Evolutionary conservation across 2,329 filamentous ascomycete species (phyloP).

Genomic region (Xylaria digitata): DNA sequence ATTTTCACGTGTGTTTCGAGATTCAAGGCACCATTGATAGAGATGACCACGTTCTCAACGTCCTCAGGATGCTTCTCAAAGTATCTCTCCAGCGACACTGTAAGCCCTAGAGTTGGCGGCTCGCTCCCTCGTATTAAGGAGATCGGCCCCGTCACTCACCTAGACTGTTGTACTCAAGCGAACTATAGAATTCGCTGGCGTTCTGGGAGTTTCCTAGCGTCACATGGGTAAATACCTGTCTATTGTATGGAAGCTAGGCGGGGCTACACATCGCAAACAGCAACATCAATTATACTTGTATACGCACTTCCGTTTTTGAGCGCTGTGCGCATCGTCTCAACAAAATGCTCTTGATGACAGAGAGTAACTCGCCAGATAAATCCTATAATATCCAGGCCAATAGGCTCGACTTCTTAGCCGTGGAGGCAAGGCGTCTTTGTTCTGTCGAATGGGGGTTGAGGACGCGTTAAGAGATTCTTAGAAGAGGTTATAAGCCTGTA

Average conservation of each 20-base stretch:
- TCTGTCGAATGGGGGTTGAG: not conserved
- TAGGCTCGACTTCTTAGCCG: slow-evolving; percentile 44
- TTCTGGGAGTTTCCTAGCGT: slow-evolving; percentile 61
- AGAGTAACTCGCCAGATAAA: slow-evolving; percentile 46
- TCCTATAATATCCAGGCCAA: slow-evolving; percentile 48
- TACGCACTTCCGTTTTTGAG: slow-evolving; percentile 49
- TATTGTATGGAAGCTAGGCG: not conserved
- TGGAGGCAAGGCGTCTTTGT: slow-evolving; percentile 43
- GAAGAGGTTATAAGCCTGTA: not conserved
- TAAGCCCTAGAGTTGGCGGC: not conserved
- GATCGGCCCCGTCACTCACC: slow-evolving; percentile 6
- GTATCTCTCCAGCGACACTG: slow-evolving; percentile 63
- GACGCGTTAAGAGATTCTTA: not conserved
- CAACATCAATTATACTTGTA: not conserved
- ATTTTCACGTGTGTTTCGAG: slow-evolving; percentile 51
- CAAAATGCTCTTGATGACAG: slow-evolving; percentile 53
- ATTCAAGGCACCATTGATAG: slow-evolving; percentile 64
- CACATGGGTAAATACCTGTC: not conserved
- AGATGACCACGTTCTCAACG: slow-evolving; percentile 65
- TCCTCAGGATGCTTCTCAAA: slow-evolving; percentile 68
- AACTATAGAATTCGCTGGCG: slow-evolving; percentile 66
- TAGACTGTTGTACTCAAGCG: slow-evolving; percentile 61
- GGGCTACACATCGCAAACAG: not conserved
- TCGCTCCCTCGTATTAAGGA: not conserved
- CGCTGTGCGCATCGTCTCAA: slow-evolving; percentile 61